Evolutionary conservation across 441 rosid species (phyloP).

Genomic region (Populus hybrid): DNA sequence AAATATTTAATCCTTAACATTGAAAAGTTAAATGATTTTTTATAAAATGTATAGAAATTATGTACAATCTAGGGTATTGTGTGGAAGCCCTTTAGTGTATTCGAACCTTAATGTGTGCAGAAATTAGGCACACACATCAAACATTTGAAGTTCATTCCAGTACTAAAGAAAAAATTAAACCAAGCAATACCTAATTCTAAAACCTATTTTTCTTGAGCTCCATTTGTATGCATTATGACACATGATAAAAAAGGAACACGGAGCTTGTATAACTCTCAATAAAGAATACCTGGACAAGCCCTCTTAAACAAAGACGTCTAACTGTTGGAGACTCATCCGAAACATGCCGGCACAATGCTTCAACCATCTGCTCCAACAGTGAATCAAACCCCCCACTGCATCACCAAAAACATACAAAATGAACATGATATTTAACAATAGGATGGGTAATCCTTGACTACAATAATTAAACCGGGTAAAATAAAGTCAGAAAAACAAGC

Average conservation of each 20-base stretch:
- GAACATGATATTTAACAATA: slow-evolving; percentile 9
- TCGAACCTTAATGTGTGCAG: not conserved
- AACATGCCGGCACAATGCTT: slow-evolving; percentile 87
- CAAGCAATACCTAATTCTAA: not conserved
- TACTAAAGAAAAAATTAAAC: not conserved
- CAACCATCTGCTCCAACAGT: slow-evolving; percentile 93
- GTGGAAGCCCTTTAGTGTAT: not conserved
- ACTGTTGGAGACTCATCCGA: slow-evolving; percentile 98
- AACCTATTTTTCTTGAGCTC: not conserved
- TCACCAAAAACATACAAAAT: slow-evolving; percentile 26
- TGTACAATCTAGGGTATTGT: not conserved
- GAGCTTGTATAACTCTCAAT: not conserved
- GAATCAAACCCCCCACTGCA: slow-evolving; percentile 79
- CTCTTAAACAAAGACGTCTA: slow-evolving; percentile 93
- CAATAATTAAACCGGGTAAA: not conserved
- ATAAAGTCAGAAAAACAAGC: not conserved
- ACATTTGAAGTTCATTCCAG: not conserved
- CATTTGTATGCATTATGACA: slow-evolving; percentile 9
- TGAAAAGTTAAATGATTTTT: not conserved
- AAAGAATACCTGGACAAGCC: slow-evolving; percentile 79
- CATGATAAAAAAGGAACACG: not conserved
- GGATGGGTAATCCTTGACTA: not conserved
- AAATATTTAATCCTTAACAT: not conserved
- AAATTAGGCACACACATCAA: not conserved
- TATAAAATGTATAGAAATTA: no score